phyloP scores from a whole-genome alignment of 371 early-diverging fungal genomes.

The Mucor irregularis region DNA sequence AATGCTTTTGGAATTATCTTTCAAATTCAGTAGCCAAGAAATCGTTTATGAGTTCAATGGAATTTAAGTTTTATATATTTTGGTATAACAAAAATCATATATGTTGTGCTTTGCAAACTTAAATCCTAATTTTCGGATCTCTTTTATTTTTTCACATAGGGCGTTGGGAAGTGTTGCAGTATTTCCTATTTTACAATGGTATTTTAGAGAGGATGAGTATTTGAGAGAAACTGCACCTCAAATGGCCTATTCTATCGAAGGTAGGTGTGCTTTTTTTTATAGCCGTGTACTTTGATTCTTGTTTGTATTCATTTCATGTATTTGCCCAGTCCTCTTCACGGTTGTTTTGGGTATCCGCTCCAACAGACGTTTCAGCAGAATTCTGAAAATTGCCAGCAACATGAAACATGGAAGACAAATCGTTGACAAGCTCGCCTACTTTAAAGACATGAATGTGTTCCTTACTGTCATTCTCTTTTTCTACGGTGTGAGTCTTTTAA shows the following conservation, averaged over 20 bases:
- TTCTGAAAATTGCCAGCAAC: constrained; percentile 25
- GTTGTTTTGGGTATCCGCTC: constrained; percentile 41
- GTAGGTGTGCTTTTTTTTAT: constrained; percentile 15
- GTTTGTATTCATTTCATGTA: not conserved
- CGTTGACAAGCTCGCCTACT: constrained; percentile 43
- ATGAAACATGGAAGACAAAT: constrained; percentile 13
- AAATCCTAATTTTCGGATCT: not conserved
- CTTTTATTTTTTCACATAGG: too few species aligned
- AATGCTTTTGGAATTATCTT: constrained; percentile 52
- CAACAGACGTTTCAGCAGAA: constrained; percentile 36
- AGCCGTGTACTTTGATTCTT: not conserved
- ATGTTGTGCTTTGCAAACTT: not conserved
- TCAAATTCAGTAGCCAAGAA: constrained; percentile 39
- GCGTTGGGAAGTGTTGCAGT: constrained; percentile 38
- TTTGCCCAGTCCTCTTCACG: constrained; percentile 32
- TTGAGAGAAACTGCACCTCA: constrained; percentile 45
- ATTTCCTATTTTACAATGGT: constrained; percentile 51
- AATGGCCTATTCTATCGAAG: constrained; percentile 44
- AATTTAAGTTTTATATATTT: constrained; percentile 40
- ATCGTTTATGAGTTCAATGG: constrained; percentile 42
- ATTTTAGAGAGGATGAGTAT: constrained; percentile 22
- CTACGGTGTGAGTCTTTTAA: constrained; percentile 29
- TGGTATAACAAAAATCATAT: constrained; percentile 14
- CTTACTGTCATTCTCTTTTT: constrained; percentile 32
- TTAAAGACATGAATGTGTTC: constrained; percentile 53